phyloP scores from a whole-genome alignment of 345 rosid species.

The Raphanus sativus region DNA sequence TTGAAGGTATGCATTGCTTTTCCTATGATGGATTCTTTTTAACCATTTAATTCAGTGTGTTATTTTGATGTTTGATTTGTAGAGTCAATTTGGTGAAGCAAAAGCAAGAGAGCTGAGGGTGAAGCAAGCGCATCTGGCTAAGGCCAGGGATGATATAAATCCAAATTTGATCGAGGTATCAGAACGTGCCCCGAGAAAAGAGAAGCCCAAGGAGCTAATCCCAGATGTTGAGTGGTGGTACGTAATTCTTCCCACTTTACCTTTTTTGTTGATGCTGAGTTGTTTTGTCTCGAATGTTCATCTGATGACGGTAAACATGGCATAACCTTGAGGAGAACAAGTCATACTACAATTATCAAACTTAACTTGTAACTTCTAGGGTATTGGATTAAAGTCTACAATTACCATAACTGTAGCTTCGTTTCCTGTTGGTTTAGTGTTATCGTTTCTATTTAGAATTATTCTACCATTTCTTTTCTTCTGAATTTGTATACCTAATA shows the following conservation, averaged over 20 bases:
- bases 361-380: not conserved
- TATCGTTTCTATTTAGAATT: not conserved
- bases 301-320: not conserved
- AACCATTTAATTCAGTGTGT: conserved; percentile 12
- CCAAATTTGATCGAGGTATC: conserved; percentile 93
- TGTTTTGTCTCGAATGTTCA: not conserved
- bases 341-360: conserved; percentile 11
- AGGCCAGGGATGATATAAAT: conserved; percentile 85
- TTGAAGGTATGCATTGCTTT: conserved; percentile 53
- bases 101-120: conserved; percentile 85
- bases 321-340: conserved; percentile 5
- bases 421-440: conserved; percentile 2
- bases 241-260: conserved; percentile 36
- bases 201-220: conserved; percentile 73
- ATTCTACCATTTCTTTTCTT: not conserved
- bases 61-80: conserved; percentile 18
- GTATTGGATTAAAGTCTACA: not conserved
- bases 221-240: conserved; percentile 99
- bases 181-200: conserved; percentile 70
- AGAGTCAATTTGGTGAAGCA: conserved; percentile 98
- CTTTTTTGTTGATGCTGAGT: conserved; percentile 4
- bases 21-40: not conserved
- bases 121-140: conserved; percentile 89
- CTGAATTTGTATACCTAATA: not conserved
- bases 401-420: not conserved